phyloP scores from a whole-genome alignment of 768 basidiomycete species.

The Macrocybe gigantea region DNA sequence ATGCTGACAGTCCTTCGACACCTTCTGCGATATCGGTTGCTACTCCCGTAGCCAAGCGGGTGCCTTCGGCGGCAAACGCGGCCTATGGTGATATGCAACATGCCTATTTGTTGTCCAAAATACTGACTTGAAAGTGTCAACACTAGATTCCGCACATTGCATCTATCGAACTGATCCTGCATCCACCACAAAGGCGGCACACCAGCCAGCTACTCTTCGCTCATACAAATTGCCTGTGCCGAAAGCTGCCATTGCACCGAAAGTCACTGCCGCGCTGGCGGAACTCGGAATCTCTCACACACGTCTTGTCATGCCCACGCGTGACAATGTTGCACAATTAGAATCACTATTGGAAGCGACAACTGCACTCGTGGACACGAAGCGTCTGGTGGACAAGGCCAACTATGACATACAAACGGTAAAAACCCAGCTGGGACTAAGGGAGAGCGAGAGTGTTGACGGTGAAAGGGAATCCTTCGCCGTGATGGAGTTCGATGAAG shows the following conservation, averaged over 20 bases:
- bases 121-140: constrained; percentile 10
- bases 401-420: constrained; percentile 80
- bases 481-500: constrained; percentile 43
- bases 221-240: constrained; percentile 81
- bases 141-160: constrained; percentile 61
- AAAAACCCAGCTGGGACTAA: constrained; percentile 53
- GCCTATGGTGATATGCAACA: constrained; percentile 43
- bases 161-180: constrained; percentile 64
- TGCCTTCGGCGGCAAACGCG: constrained; percentile 48
- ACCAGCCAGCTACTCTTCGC: constrained; percentile 77
- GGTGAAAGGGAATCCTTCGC: constrained; percentile 21
- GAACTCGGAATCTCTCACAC: constrained; percentile 72
- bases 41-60: constrained; percentile 31
- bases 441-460: constrained; percentile 37
- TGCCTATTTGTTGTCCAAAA: not conserved
- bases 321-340: constrained; percentile 67
- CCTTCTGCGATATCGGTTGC: constrained; percentile 29
- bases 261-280: constrained; percentile 67
- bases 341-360: constrained; percentile 73
- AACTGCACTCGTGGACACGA: constrained; percentile 76
- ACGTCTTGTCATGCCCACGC: constrained; percentile 92
- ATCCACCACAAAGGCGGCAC: constrained; percentile 63
- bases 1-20: constrained; percentile 45
- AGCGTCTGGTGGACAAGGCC: constrained; percentile 78
- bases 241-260: constrained; percentile 67